Evolutionary conservation across 75 land plant species (phyloP).

Genomic region (Pinus tabuliformis): DNA sequence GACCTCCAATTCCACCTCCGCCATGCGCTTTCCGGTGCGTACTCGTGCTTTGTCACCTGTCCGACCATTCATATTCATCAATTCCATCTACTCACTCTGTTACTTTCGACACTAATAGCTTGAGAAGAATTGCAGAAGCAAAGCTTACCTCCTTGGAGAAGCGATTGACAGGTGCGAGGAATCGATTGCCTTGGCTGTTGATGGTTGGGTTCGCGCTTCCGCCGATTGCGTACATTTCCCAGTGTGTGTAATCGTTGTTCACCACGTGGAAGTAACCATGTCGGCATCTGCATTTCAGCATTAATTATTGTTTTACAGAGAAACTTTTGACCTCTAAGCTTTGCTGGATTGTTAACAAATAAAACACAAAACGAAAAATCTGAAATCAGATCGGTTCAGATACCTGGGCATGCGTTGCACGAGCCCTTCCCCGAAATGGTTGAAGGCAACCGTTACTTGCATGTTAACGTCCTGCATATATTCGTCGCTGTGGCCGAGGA

Average conservation of each 20-base stretch:
- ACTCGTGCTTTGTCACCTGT: constrained; percentile 47
- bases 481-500: constrained; percentile 59
- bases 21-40: constrained; percentile 33
- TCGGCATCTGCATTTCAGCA: constrained; percentile 56
- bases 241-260: constrained; percentile 88
- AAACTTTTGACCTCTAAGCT: not conserved
- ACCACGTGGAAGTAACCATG: constrained; percentile 90
- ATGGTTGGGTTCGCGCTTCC: constrained; percentile 90
- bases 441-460: constrained; percentile 81
- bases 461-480: constrained; percentile 49
- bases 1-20: constrained; percentile 41
- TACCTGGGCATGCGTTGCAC: constrained; percentile 88
- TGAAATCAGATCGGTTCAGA: not conserved
- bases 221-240: constrained; percentile 97
- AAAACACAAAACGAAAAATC: not conserved
- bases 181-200: constrained; percentile 88
- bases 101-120: not conserved
- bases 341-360: not conserved
- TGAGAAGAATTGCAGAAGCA: too few relatives aligned
- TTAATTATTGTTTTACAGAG: not conserved
- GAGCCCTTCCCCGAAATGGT: constrained; percentile 71
- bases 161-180: constrained; percentile 56
- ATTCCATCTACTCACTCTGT: not conserved
- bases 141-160: constrained; percentile 61
- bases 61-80: not conserved